Evolutionary conservation across 73 alveolate species (phyloP).

Genomic region (Paramecium caudatum): DNA sequence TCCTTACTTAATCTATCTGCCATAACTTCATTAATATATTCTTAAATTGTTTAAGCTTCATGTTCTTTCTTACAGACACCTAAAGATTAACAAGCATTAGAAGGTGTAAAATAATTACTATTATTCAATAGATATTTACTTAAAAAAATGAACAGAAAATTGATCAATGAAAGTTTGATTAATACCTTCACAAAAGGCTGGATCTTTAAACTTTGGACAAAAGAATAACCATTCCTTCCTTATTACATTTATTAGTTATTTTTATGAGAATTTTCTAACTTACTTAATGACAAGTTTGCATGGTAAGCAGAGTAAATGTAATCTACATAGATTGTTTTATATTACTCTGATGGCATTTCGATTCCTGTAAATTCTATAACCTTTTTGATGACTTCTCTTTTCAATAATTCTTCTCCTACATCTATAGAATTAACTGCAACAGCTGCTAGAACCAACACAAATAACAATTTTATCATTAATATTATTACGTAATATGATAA

Average conservation of each 20-base stretch:
- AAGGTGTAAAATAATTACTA: conserved; percentile 20
- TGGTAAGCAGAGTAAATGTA: conserved; percentile 18
- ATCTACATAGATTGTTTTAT: not conserved
- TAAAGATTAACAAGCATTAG: conserved; percentile 26
- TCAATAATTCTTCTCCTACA: conserved; percentile 50
- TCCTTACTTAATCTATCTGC: conserved; percentile 19
- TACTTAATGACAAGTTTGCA: conserved; percentile 21
- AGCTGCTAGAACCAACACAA: not conserved
- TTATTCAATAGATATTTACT: not conserved
- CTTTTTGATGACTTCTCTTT: conserved; percentile 21
- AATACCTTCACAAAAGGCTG: conserved; percentile 56
- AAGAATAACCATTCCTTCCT: not conserved
- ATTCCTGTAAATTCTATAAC: not conserved
- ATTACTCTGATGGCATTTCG: conserved; percentile 33
- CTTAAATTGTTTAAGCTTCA: not conserved
- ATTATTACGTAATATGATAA: conserved; percentile 26
- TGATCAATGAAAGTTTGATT: conserved; percentile 39
- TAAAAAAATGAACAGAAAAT: conserved; percentile 43
- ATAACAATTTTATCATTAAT: conserved; percentile 1
- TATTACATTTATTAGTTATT: not conserved
- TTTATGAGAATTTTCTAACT: conserved; percentile 5
- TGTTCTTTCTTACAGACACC: conserved; percentile 8
- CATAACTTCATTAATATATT: conserved; percentile 13
- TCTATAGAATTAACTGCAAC: conserved; percentile 26
- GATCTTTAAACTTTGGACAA: conserved; percentile 56